A percentile compares a stretch with the other conserved stretches of the same genome.
phyloP scores from a whole-genome alignment of 371 early-diverging fungal genomes.

The Blakeslea trispora region DNA sequence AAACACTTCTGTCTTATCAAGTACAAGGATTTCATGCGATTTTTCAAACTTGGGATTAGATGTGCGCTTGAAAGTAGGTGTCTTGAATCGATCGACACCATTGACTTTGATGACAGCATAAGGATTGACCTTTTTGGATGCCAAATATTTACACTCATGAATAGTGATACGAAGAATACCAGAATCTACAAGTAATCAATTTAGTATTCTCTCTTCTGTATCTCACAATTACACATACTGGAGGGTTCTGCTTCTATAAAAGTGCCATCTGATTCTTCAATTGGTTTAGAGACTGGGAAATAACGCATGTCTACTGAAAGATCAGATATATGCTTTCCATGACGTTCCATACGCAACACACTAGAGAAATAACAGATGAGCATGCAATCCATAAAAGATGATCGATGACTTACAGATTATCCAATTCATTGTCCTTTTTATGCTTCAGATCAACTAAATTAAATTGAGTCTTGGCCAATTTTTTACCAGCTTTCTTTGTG shows the following conservation, averaged over 20 bases:
- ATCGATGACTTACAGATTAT: constrained; percentile 10
- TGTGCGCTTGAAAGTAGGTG: constrained; percentile 47
- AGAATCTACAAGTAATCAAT: constrained; percentile 36
- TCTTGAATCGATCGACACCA: constrained; percentile 42
- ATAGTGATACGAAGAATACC: constrained; percentile 57
- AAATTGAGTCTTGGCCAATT: constrained; percentile 50
- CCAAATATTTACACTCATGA: constrained; percentile 53
- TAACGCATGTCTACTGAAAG: constrained; percentile 59
- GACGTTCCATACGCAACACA: constrained; percentile 39
- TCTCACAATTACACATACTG: constrained; percentile 35
- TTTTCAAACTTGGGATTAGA: constrained; percentile 52
- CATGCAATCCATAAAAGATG: neutral
- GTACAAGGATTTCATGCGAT: constrained; percentile 44
- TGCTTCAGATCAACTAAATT: constrained; percentile 53
- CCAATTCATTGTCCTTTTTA: constrained; percentile 23
- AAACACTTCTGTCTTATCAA: constrained; percentile 42
- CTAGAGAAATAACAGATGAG: constrained; percentile 15
- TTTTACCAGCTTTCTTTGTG: constrained; percentile 32
- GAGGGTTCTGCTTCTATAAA: constrained; percentile 59
- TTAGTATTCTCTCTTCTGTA: neutral
- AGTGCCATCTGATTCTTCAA: constrained; percentile 43
- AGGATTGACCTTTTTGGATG: constrained; percentile 41
- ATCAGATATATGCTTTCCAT: constrained; percentile 53
- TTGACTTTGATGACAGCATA: constrained; percentile 51
- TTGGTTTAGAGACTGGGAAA: constrained; percentile 63